Conservation (phyloP, 345 rosid species). For the Psidium friedrichsthalianum region DNA sequence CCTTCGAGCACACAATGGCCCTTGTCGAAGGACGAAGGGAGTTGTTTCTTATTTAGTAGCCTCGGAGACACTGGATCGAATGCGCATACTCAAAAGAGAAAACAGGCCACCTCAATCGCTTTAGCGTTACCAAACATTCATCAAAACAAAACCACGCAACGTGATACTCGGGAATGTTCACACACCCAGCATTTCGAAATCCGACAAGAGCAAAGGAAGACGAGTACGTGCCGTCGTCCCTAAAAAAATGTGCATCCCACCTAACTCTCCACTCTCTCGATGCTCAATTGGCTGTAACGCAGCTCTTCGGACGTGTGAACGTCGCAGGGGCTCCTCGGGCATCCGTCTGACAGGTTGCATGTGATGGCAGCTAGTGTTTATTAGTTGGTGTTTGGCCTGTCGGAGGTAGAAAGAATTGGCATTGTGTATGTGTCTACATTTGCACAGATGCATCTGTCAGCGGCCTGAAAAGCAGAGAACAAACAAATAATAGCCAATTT, state of each 20-base stretch:
- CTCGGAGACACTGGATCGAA: background rate
- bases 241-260: background rate
- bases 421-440: too few relatives aligned
- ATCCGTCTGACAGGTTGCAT: background rate
- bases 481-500: too few relatives aligned
- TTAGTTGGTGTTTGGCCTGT: slow-evolving; percentile 29
- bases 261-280: background rate
- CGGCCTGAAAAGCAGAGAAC: too few relatives aligned
- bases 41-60: background rate
- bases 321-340: too few relatives aligned
- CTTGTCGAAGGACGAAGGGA: background rate
- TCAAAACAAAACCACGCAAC: background rate
- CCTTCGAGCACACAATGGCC: background rate
- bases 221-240: background rate
- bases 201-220: background rate
- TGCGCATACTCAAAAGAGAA: background rate
- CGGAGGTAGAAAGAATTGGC: slow-evolving; percentile 4
- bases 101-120: background rate
- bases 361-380: background rate
- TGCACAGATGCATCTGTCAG: too few relatives aligned
- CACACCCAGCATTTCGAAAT: background rate
- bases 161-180: background rate
- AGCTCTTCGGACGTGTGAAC: background rate
- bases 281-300: background rate
- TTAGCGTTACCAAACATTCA: background rate